A percentile compares a stretch with the other conserved stretches of the same genome.
Evolutionary conservation across 257 asterid species (phyloP).

Genomic region (Ligustrum vulgare): DNA sequence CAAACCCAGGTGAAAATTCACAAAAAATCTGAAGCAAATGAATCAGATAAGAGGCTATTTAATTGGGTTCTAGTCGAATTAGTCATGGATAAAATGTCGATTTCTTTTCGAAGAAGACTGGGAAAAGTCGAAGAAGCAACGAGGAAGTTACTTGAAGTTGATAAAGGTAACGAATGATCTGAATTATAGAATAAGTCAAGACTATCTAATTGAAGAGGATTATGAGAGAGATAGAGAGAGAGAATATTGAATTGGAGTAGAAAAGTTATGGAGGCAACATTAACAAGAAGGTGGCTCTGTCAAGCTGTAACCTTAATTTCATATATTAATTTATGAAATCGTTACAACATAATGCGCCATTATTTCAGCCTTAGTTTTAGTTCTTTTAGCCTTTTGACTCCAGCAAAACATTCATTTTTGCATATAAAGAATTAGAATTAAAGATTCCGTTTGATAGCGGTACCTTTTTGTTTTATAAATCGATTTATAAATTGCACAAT

Average conservation of each 20-base stretch:
- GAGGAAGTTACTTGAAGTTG: neutral
- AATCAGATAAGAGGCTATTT: neutral
- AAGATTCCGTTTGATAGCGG: too few species aligned
- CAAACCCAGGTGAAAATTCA: constrained; percentile 14
- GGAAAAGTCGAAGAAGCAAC: constrained; percentile 4
- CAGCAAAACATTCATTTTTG: too few species aligned
- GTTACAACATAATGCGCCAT: neutral
- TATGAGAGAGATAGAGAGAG: neutral
- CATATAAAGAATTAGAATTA: too few species aligned
- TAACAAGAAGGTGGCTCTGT: neutral
- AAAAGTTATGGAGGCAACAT: constrained; percentile 10
- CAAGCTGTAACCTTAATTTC: neutral
- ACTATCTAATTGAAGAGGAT: neutral
- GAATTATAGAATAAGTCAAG: neutral
- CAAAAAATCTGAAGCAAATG: neutral
- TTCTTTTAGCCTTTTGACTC: too few species aligned
- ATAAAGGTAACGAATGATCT: neutral
- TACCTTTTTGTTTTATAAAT: too few species aligned
- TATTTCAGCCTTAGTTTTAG: too few species aligned
- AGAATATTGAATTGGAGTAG: neutral
- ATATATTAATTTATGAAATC: neutral
- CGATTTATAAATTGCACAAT: too few species aligned
- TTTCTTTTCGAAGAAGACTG: neutral
- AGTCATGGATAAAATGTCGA: neutral
- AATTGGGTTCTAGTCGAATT: neutral